A percentile compares a stretch with the other conserved stretches of the same genome.
These are phyloP conservation scores for Polyporus tsugae DNA, from an alignment of 1,284 basidiomycete species.

Conservation along the genomic window DNA sequence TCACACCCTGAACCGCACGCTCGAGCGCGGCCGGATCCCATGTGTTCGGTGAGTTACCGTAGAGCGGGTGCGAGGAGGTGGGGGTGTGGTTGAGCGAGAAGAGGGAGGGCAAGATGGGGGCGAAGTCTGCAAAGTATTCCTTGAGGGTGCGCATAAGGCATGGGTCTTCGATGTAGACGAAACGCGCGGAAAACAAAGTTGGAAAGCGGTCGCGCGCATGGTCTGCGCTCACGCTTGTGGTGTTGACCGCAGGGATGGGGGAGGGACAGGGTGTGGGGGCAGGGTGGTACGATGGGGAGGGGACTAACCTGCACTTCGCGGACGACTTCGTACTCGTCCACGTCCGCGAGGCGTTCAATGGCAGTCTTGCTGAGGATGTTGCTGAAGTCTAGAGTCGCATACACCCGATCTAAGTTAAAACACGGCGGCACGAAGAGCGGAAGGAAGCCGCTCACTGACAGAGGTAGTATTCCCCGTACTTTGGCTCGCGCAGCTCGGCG, in stretches of 20 bases:
- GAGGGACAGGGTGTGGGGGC: not conserved
- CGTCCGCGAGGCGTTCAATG: slow-evolving; percentile 94
- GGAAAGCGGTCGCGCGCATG: not conserved
- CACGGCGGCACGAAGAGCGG: slow-evolving; percentile 23
- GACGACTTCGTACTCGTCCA: slow-evolving; percentile 96
- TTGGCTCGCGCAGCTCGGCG: slow-evolving; percentile 87
- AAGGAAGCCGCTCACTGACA: slow-evolving; percentile 83
- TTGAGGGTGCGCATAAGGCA: slow-evolving; percentile 45
- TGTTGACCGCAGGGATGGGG: not conserved
- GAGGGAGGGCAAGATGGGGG: slow-evolving; percentile 85
- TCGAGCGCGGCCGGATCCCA: slow-evolving; percentile 85
- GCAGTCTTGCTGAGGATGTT: slow-evolving; percentile 90
- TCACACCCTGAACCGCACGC: slow-evolving; percentile 83
- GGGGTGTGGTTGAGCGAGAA: slow-evolving; percentile 91
- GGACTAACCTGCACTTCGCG: slow-evolving; percentile 89
- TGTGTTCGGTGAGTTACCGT: slow-evolving; percentile 67
- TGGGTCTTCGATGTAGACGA: not conserved
- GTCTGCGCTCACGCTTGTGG: not conserved
- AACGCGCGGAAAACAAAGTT: not conserved
- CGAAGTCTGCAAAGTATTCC: slow-evolving; percentile 97
- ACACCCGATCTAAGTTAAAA: slow-evolving; percentile 9
- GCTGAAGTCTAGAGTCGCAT: slow-evolving; percentile 82
- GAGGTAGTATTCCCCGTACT: slow-evolving; percentile 97
- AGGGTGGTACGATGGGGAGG: slow-evolving; percentile 1
- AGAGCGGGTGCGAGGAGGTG: slow-evolving; percentile 66